Percentiles rank a stretch among this genome's conserved stretches.
Conservation (phyloP, 768 basidiomycete species). For the Gloeopeniophorella convolvens region DNA sequence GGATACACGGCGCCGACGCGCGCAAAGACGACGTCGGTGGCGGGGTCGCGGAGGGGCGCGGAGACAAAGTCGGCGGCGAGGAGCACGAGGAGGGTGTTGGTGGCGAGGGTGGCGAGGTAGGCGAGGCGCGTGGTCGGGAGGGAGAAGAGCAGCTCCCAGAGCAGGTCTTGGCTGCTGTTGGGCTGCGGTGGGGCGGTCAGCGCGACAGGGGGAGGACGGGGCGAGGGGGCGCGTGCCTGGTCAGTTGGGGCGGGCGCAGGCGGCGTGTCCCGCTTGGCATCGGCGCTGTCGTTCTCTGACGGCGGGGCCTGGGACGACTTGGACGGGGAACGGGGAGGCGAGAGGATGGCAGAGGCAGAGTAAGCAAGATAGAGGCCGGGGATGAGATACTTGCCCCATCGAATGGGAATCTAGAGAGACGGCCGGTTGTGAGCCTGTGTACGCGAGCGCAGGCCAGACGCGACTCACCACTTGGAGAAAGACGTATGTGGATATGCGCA, state of each 20-base stretch:
- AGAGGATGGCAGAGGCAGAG: constrained; percentile 18
- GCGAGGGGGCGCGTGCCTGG: constrained; percentile 29
- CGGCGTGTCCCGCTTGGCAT: neutral
- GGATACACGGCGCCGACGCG: constrained; percentile 67
- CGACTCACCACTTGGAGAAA: constrained; percentile 46
- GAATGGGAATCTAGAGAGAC: neutral
- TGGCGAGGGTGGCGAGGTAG: constrained; percentile 25
- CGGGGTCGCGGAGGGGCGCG: constrained; percentile 50
- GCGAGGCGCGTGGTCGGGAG: constrained; percentile 27
- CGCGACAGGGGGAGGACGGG: constrained; percentile 25
- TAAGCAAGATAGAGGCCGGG: constrained; percentile 11
- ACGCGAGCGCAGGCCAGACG: neutral
- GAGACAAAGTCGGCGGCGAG: constrained; percentile 43
- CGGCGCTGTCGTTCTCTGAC: neutral
- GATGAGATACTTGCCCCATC: constrained; percentile 30
- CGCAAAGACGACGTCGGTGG: constrained; percentile 51
- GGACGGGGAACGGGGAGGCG: neutral
- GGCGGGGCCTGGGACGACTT: neutral
- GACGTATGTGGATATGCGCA: constrained; percentile 39
- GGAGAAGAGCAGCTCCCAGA: constrained; percentile 28
- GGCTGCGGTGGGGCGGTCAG: constrained; percentile 1
- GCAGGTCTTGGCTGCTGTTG: constrained; percentile 9
- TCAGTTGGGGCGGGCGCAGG: neutral
- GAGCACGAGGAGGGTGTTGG: constrained; percentile 36
- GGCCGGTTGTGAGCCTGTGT: neutral